A percentile compares a stretch with the other conserved stretches of the same genome.
These are phyloP conservation scores for Nicotiana obtusifolia DNA, from an alignment of 257 asterid species.

Conservation along the genomic window DNA sequence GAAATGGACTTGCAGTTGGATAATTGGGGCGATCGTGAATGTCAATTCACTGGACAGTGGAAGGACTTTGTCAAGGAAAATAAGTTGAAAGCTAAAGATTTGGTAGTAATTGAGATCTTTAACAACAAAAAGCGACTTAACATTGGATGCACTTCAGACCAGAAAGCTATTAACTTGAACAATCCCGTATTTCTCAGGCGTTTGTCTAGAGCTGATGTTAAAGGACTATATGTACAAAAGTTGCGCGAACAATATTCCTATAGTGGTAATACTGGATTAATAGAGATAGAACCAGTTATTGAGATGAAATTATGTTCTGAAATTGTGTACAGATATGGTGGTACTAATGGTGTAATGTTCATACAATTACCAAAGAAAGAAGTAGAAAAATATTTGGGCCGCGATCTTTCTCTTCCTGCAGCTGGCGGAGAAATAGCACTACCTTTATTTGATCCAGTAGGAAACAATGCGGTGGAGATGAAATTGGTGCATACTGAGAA, in stretches of 20 bases:
- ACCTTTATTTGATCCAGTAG: conserved; percentile 7
- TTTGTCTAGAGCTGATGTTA: conserved; percentile 2
- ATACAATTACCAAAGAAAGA: background rate
- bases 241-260: background rate
- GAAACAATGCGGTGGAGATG: background rate
- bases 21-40: background rate
- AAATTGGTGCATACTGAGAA: conserved; percentile 4
- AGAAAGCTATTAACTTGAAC: background rate
- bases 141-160: background rate
- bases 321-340: conserved; percentile 8
- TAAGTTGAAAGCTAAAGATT: background rate
- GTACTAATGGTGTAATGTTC: background rate
- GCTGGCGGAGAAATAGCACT: background rate
- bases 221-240: background rate
- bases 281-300: conserved; percentile 4
- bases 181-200: background rate
- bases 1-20: background rate
- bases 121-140: background rate
- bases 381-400: background rate
- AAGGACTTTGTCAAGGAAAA: background rate
- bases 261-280: background rate
- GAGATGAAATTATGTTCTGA: background rate
- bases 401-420: conserved; percentile 5
- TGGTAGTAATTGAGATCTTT: background rate
- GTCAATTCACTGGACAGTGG: conserved; percentile 4